Evolutionary conservation across 2,329 filamentous ascomycete species (phyloP).

Genomic region (Alternaria sp.): DNA sequence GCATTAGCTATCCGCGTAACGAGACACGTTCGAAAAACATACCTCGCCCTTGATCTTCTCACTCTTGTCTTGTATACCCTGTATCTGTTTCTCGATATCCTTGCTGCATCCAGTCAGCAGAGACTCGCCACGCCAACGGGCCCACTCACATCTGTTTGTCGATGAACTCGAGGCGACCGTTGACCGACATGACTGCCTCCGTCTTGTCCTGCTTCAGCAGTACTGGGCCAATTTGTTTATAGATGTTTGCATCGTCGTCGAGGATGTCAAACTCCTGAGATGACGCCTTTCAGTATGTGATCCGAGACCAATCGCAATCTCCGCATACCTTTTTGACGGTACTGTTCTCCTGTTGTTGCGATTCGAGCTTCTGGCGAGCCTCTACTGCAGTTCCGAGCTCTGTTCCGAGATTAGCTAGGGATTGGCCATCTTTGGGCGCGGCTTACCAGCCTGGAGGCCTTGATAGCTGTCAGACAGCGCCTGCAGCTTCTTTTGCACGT

Average conservation of each 20-base stretch:
- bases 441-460: constrained; percentile 79
- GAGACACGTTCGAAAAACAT: constrained; percentile 8
- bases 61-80: constrained; percentile 67
- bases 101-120: constrained; percentile 54
- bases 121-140: background rate
- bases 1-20: constrained; percentile 2
- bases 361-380: constrained; percentile 88
- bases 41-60: constrained; percentile 71
- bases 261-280: constrained; percentile 79
- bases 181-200: constrained; percentile 89
- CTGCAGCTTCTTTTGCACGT: constrained; percentile 79
- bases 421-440: background rate
- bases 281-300: background rate
- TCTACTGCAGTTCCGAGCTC: constrained; percentile 79
- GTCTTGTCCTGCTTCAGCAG: constrained; percentile 91
- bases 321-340: constrained; percentile 76
- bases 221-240: constrained; percentile 93
- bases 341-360: constrained; percentile 91
- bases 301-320: background rate
- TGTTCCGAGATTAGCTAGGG: constrained; percentile 48
- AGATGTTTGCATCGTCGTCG: constrained; percentile 84
- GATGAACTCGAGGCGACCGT: constrained; percentile 90
- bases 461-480: constrained; percentile 85
- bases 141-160: constrained; percentile 82
- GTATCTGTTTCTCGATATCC: constrained; percentile 70